Evolutionary conservation across 2,329 filamentous ascomycete species (phyloP), one percentile per base, ranked within the genome.

Genomic region (Blastomyces emzantsi): DNA sequence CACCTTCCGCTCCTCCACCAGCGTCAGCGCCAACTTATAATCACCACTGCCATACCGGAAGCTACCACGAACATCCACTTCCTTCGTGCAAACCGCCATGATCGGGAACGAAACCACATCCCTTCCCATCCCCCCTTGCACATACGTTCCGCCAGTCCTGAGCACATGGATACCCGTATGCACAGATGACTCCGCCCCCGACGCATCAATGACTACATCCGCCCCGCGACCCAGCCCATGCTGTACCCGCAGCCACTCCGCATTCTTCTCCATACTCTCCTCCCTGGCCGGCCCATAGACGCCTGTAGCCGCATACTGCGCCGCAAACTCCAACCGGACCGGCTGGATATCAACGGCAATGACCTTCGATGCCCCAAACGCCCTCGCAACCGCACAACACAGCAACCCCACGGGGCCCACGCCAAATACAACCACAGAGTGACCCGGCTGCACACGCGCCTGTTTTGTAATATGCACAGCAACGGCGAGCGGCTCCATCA

Each of bases 21-120:
- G 81, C 67, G 90, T 85, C 56, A 97, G 82, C 4, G 91, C 91
- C 7, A 92, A 84, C 73, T 87, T 84, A 77, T 97, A 97, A 76
- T 97, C 93, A 25, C 92, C 92, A 62, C 86, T 84, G 3, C 88
- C 88, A 76, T 97, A 97, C 49, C 93, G 85, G 82, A 97, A 97
- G 66, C 88, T 92, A 28, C 93, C 93, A 73, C 88, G 90, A 57
- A 90, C 83, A 13, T 87, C 95, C 61, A 96, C 81, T 80, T 97
- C 93, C 80, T 97, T 97, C 60, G 87, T 83, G 75, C 92, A 95
- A 73, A 95, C 82, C 5, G 90, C 88, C 84, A 93, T 90, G 74
- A 97, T 96, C 61, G 93, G 93, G 80, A 97, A 96, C 9, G 78
- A 89, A 75, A 97, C 92, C 72, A 96, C 90, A 49, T 86, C 77